Percentiles rank a stretch among this genome's conserved stretches.
These are phyloP conservation scores for Ceriops zippeliana DNA, from an alignment of 345 rosid genomes.

Conservation along the genomic window DNA sequence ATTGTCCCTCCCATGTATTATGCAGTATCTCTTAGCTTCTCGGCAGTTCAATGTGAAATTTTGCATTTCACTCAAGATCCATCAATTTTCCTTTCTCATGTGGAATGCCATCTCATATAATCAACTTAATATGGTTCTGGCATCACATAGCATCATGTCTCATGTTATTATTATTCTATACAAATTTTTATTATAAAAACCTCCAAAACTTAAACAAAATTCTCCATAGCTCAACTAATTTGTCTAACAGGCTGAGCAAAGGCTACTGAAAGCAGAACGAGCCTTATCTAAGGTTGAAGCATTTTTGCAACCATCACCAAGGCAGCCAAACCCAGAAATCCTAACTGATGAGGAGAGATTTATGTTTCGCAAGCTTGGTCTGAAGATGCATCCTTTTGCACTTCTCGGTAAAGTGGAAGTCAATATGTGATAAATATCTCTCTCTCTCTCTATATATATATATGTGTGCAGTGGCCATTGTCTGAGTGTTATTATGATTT, in stretches of 20 bases:
- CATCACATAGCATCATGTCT: neutral
- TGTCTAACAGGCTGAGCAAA: slow-evolving; percentile 60
- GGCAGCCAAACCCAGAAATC: slow-evolving; percentile 71
- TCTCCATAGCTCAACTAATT: neutral
- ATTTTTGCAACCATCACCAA: slow-evolving; percentile 58
- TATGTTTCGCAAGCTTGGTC: slow-evolving; percentile 95
- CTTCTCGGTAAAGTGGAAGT: slow-evolving; percentile 64
- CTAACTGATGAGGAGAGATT: slow-evolving; percentile 91
- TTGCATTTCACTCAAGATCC: neutral
- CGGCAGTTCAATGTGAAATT: neutral
- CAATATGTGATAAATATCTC: neutral
- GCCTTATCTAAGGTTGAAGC: slow-evolving; percentile 75
- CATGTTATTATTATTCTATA: neutral
- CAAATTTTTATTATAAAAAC: neutral
- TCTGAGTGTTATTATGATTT: slow-evolving; percentile 19
- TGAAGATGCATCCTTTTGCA: slow-evolving; percentile 91
- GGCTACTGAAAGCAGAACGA: slow-evolving; percentile 66
- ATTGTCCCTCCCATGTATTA: neutral
- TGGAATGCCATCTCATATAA: neutral
- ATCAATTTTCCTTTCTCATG: neutral
- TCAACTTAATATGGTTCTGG: neutral
- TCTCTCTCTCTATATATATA: too few relatives aligned
- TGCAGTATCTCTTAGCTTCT: slow-evolving; percentile 8
- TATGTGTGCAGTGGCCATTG: neutral
- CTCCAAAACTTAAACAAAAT: neutral